Conservation (phyloP, 805 yeast genomes). For the Spathaspora hagerdaliae region DNA sequence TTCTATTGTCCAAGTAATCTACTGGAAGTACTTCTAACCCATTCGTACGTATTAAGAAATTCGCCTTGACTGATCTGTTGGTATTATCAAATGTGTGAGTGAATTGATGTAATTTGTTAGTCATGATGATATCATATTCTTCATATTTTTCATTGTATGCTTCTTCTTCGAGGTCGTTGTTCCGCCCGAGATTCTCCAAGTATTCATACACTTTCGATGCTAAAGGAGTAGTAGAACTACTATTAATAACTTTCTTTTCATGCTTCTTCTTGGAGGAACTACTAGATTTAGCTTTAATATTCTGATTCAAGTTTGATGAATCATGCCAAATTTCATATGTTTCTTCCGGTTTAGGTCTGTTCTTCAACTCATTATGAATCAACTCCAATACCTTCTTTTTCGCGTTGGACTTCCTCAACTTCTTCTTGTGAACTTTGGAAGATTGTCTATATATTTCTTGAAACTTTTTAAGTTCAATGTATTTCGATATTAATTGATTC, state of each 20-base stretch:
- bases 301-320: slow-evolving; percentile 1
- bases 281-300: not conserved
- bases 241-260: not conserved
- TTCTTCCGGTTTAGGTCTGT: slow-evolving; percentile 26
- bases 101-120: slow-evolving; percentile 9
- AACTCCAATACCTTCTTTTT: slow-evolving; percentile 14
- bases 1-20: not conserved
- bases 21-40: slow-evolving; percentile 19
- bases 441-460: slow-evolving; percentile 9
- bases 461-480: slow-evolving; percentile 14
- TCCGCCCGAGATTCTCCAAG: not conserved
- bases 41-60: slow-evolving; percentile 16
- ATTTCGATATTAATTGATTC: slow-evolving; percentile 10
- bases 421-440: slow-evolving; percentile 3
- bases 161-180: slow-evolving; percentile 1
- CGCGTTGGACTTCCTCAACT: slow-evolving; percentile 7
- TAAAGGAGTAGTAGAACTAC: not conserved
- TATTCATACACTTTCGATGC: not conserved
- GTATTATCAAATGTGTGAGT: slow-evolving; percentile 17
- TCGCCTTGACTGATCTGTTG: slow-evolving; percentile 14
- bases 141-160: slow-evolving; percentile 2
- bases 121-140: not conserved
- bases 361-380: slow-evolving; percentile 22
- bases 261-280: not conserved
- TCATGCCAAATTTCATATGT: slow-evolving; percentile 32